Evolutionary conservation across 169 alveolate species (phyloP).

Genomic region (Plasmodium vinckei): DNA sequence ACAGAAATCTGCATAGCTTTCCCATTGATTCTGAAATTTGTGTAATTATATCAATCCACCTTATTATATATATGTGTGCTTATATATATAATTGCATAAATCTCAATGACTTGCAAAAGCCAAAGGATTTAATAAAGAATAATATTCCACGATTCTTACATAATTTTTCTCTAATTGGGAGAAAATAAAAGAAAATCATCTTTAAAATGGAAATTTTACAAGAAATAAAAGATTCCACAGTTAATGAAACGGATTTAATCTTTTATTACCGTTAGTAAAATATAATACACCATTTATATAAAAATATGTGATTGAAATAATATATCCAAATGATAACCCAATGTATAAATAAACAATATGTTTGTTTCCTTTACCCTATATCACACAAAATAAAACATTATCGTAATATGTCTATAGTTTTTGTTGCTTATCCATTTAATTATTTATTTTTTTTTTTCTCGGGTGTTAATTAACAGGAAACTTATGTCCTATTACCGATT

Average conservation of each 20-base stretch:
- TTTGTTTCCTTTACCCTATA: neutral
- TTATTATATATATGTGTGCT: too few species aligned
- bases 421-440: conserved; percentile 2
- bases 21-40: too few species aligned
- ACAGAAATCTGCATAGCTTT: too few species aligned
- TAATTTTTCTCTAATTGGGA: neutral
- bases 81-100: too few species aligned
- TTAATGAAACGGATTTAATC: conserved; percentile 65
- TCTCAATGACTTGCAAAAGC: too few species aligned
- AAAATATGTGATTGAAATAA: neutral
- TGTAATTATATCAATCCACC: too few species aligned
- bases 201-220: conserved; percentile 49
- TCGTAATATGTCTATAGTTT: conserved; percentile 2
- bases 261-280: conserved; percentile 58
- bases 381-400: neutral
- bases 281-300: neutral
- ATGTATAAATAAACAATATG: neutral
- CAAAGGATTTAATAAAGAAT: too few species aligned
- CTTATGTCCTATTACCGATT: conserved; percentile 65
- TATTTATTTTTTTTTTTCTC: conserved; percentile 10
- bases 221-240: conserved; percentile 62
- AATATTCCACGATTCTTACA: too few species aligned
- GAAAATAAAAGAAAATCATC: neutral
- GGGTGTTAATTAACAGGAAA: conserved; percentile 25
- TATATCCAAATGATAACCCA: neutral